A percentile compares a stretch with the other conserved stretches of the same genome.
Conservation (phyloP, 75 land plant species). For the Picea glauca region DNA sequence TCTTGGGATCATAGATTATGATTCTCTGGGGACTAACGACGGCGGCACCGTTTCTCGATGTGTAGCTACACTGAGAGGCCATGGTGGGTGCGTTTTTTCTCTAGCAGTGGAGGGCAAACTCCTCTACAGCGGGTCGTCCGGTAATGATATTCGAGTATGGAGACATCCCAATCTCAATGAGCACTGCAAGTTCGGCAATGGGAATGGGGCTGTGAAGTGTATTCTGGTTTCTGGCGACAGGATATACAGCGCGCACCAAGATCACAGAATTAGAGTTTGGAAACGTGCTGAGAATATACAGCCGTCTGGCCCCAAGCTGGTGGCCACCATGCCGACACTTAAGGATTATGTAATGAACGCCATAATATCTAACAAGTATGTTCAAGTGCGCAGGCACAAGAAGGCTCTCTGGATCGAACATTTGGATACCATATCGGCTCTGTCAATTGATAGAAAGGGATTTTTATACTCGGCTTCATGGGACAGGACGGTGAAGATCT, state of each 20-base stretch:
- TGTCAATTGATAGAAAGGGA: slow-evolving; percentile 33
- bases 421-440: slow-evolving; percentile 57
- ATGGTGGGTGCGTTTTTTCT: slow-evolving; percentile 34
- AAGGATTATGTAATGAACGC: slow-evolving; percentile 8
- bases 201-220: slow-evolving; percentile 53
- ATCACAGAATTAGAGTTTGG: slow-evolving; percentile 79
- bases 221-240: slow-evolving; percentile 26
- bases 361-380: slow-evolving; percentile 41
- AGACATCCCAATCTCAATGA: background rate
- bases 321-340: slow-evolving; percentile 36
- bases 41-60: slow-evolving; percentile 9
- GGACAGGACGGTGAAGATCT: slow-evolving; percentile 75
- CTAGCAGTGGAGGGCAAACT: slow-evolving; percentile 26
- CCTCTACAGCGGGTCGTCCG: slow-evolving; percentile 37
- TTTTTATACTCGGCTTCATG: slow-evolving; percentile 75
- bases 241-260: slow-evolving; percentile 70
- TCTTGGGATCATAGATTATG: background rate
- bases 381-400: slow-evolving; percentile 62
- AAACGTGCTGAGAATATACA: background rate
- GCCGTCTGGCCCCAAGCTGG: slow-evolving; percentile 21
- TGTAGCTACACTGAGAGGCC: slow-evolving; percentile 34
- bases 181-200: slow-evolving; percentile 5
- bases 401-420: slow-evolving; percentile 68
- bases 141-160: slow-evolving; percentile 32
- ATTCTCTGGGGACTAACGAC: background rate